Percentiles rank a stretch among this genome's conserved stretches.
These are phyloP conservation scores for Suillus weaverae DNA, from an alignment of 768 basidiomycete genomes.

Conservation along the genomic window DNA sequence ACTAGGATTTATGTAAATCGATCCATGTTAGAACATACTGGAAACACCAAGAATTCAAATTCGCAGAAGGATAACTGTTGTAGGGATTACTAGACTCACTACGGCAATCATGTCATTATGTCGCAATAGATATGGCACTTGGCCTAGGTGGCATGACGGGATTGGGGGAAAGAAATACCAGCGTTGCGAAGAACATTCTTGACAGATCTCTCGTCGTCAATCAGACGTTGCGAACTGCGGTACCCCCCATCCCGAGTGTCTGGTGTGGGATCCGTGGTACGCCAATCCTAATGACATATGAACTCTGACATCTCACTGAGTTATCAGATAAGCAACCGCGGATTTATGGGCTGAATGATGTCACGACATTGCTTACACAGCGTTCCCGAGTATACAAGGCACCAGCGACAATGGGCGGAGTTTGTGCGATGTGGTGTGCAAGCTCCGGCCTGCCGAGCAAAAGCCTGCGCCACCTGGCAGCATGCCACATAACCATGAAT, in stretches of 20 bases:
- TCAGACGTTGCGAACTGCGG: neutral
- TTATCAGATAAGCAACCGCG: neutral
- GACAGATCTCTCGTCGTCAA: neutral
- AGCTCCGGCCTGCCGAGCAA: neutral
- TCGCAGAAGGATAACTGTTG: too few relatives aligned
- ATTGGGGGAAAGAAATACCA: neutral
- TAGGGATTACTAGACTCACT: too few relatives aligned
- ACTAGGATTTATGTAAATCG: neutral
- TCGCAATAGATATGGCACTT: neutral
- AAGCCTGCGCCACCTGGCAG: neutral
- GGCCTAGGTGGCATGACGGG: neutral
- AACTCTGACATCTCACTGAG: neutral
- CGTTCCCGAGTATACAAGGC: neutral
- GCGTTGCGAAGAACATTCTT: neutral
- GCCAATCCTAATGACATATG: neutral
- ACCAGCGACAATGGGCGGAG: neutral
- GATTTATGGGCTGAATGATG: neutral
- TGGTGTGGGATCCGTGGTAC: neutral
- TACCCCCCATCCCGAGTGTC: neutral
- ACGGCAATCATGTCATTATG: neutral
- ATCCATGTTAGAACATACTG: neutral
- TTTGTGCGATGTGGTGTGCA: neutral
- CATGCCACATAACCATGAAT: neutral
- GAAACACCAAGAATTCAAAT: neutral
- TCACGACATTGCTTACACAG: neutral